Evolutionary conservation across 768 basidiomycete species (phyloP), one percentile per base, ranked within the genome.

Genomic region (Stropharia rugosoannulata): DNA sequence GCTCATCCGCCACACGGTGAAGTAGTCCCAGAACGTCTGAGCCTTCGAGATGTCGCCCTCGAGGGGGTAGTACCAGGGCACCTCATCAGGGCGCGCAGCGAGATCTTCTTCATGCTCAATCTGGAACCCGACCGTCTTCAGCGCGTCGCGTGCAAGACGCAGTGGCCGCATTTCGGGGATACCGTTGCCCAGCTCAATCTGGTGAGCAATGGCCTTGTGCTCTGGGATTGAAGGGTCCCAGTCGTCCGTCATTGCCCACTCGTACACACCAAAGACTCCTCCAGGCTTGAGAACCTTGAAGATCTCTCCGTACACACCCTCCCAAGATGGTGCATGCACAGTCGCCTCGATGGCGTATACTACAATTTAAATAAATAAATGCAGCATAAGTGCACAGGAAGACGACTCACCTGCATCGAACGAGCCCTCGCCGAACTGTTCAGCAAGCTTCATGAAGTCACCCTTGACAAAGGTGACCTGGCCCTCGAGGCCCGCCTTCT

Each of bases 301-400:
- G 32, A 45, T 57, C 73, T 98, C 86, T 44, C 89, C 84, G 66
- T 98, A 99, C 16, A 98, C 90, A 51, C 95, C 95, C 67, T 97
- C 95, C 81, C 90, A 98, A 22, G 87, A 85, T 1, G 97, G 97
- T 1, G 97, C 95, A 66, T 99, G 97, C 36, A 90, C 89, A 25
- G 97, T 99, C 1, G 97, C 96, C 78, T 99, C 97, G 60, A 99
- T 98, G 45, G 95, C 95, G 67, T 97, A 96, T 32, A 95, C 93
- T 92, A 49, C 54, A 51, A 11, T 56, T 16, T 40, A 61, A 11
- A 57, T 54, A 25, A 32, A 18, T 45, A 32, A 3, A 16, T 4
- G 16, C 37, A 42, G 29, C 5, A 1, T 19, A 51, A 8, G 11
- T 45, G 12, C 13, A 19, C 3, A 18, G 47, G 19, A 16, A 42